Evolutionary conservation across 768 basidiomycete genomes (phyloP), one percentile per base, ranked within the genome.

Genomic region (Calocera cornea): DNA sequence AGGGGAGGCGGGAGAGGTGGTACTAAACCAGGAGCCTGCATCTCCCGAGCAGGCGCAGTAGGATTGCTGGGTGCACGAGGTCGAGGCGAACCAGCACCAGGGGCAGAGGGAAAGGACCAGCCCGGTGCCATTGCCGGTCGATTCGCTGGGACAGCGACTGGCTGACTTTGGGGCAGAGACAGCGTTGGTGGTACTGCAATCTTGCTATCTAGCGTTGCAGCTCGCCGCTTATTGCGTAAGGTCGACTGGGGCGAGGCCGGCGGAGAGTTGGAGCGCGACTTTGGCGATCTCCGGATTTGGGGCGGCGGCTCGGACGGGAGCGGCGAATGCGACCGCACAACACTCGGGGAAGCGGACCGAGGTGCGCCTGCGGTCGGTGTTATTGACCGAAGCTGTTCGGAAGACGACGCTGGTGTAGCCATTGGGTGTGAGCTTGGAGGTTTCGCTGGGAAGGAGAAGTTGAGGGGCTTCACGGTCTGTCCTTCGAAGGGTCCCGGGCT

Each of bases 381-480:
- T 3, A 7, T 19, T 19, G 44, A 47, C 44, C 44, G 44, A 17
- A 47, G 19, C 24, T 47, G 44, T 7, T 47, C 44, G 19, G 8
- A 3, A 8, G 44, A 24, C 44, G 24, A 47, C 5, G 44, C 19
- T 7, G 44, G 44, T 47, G 44, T 17, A 7, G 44, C 7, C 36
- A 38, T 38, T 5, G 36, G 36, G 36, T 38, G 36, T 38, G 36
- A 5, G 0, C 68, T 69, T 7, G 50, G 69, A 64, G 71, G 72
- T 67, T 64, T 70, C 47, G 68, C 68, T 8, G 65, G 70, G 33
- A 67, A 69, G 31, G 70, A 72, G 7, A 27, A 29, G n/a, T 63
- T 68, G 72, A 66, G 73, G 71, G 67, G 60, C 72, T 71, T 44
- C 69, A 70, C 65, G 68, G 68, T 36, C 74, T 71, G 44, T 72